Percentiles rank a stretch among this genome's conserved stretches.
phyloP scores from a whole-genome alignment of 495 filamentous ascomycete species.

The Podospora appendiculata region DNA sequence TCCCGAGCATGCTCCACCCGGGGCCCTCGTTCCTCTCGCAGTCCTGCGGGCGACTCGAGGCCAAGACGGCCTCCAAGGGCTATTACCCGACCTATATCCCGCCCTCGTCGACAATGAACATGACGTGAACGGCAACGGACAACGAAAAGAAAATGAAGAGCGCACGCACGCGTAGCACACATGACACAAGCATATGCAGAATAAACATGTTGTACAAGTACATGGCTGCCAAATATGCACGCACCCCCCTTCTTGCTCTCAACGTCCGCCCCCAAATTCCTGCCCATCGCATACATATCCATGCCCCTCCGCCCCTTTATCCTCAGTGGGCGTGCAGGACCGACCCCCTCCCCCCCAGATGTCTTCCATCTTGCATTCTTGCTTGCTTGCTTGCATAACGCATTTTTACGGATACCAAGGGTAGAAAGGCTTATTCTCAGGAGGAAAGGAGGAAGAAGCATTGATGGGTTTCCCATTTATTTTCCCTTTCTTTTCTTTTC shows the following conservation, averaged over 20 bases:
- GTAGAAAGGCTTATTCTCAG: not conserved
- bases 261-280: too few species aligned
- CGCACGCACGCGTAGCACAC: not conserved
- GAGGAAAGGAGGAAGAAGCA: not conserved
- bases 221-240: not conserved
- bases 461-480: not conserved
- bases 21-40: conserved; percentile 26
- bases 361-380: not conserved
- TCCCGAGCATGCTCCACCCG: conserved; percentile 36
- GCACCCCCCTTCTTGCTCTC: not conserved
- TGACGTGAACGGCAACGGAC: conserved; percentile 16
- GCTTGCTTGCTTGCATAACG: not conserved
- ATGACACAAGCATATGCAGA: not conserved
- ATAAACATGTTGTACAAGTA: not conserved
- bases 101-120: conserved; percentile 21
- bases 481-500: not conserved
- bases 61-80: conserved; percentile 33
- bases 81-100: conserved; percentile 37
- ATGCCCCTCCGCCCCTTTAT: too few species aligned
- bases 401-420: not conserved
- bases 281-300: too few species aligned
- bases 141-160: not conserved
- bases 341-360: too few species aligned
- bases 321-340: too few species aligned
- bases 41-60: conserved; percentile 35